These are phyloP conservation scores for Skeletonema menzelii DNA, from an alignment of 108 stramenopile genomes.

Conservation along the genomic window DNA sequence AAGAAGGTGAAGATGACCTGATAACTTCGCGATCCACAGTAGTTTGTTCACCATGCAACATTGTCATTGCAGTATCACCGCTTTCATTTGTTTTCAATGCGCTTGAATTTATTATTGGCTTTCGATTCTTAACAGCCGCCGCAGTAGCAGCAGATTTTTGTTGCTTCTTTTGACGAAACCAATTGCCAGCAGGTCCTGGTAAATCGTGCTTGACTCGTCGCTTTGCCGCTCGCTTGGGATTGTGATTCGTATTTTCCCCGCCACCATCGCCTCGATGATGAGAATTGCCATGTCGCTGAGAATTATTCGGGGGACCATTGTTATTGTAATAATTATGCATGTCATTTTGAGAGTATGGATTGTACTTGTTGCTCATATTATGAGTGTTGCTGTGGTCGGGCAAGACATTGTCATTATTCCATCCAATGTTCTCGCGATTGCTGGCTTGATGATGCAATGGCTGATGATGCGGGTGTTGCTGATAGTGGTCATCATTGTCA, in stretches of 20 bases:
- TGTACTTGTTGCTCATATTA: not conserved
- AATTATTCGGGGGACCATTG: not conserved
- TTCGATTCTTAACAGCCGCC: not conserved
- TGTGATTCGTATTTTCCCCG: not conserved
- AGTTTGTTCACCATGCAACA: not conserved
- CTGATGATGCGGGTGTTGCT: not conserved
- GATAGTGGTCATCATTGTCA: not conserved
- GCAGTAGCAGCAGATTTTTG: conserved; percentile 8
- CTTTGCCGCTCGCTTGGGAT: conserved; percentile 18
- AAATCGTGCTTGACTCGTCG: conserved; percentile 36
- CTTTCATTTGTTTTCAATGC: not conserved
- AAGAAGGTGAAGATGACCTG: not conserved
- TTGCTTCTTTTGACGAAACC: conserved; percentile 23
- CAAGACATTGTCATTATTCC: not conserved
- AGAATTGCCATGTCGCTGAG: not conserved
- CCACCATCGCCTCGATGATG: not conserved
- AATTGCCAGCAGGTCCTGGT: conserved; percentile 46
- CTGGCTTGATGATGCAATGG: not conserved
- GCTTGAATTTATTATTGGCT: not conserved
- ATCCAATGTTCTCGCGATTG: not conserved
- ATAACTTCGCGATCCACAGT: not conserved
- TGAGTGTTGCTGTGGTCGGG: not conserved
- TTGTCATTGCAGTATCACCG: not conserved
- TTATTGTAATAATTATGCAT: not conserved
- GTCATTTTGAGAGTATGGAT: not conserved